Evolutionary conservation across 768 basidiomycete genomes (phyloP).

Genomic region (Tricholoma matsutake): DNA sequence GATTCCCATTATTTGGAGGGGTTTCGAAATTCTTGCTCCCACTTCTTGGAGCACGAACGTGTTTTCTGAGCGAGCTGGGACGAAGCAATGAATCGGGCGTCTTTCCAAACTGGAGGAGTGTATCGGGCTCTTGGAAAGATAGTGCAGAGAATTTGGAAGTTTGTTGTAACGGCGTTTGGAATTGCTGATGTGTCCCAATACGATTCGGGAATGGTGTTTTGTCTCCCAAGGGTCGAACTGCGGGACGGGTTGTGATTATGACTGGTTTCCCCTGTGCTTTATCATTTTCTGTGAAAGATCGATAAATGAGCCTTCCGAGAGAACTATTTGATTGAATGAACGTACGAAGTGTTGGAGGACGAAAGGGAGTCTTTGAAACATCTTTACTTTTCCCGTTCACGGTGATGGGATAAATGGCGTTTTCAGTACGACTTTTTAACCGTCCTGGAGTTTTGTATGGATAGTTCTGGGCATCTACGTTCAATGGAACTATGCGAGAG

Average conservation of each 20-base stretch:
- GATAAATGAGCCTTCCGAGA: neutral
- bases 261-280: slow-evolving; percentile 12
- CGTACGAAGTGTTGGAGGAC: slow-evolving; percentile 30
- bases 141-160: slow-evolving; percentile 33
- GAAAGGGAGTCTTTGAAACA: slow-evolving; percentile 34
- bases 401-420: slow-evolving; percentile 40
- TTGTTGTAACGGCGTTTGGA: slow-evolving; percentile 34
- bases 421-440: slow-evolving; percentile 44
- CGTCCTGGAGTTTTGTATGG: slow-evolving; percentile 58
- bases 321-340: neutral
- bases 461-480: slow-evolving; percentile 27
- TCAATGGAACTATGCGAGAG: slow-evolving; percentile 31
- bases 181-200: slow-evolving; percentile 22
- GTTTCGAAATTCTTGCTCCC: slow-evolving; percentile 57
- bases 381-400: slow-evolving; percentile 47
- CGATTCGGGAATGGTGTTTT: slow-evolving; percentile 79
- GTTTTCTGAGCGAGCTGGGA: slow-evolving; percentile 68
- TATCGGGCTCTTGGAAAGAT: slow-evolving; percentile 19
- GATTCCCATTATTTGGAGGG: slow-evolving; percentile 59
- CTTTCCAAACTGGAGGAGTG: slow-evolving; percentile 20
- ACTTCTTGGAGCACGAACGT: slow-evolving; percentile 52
- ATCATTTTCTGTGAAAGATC: neutral
- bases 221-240: slow-evolving; percentile 57
- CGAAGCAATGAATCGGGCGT: slow-evolving; percentile 45
- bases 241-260: slow-evolving; percentile 20